These are phyloP conservation scores for Fusarium multiceps DNA, from an alignment of 2,329 filamentous ascomycete species.

Conservation along the genomic window DNA sequence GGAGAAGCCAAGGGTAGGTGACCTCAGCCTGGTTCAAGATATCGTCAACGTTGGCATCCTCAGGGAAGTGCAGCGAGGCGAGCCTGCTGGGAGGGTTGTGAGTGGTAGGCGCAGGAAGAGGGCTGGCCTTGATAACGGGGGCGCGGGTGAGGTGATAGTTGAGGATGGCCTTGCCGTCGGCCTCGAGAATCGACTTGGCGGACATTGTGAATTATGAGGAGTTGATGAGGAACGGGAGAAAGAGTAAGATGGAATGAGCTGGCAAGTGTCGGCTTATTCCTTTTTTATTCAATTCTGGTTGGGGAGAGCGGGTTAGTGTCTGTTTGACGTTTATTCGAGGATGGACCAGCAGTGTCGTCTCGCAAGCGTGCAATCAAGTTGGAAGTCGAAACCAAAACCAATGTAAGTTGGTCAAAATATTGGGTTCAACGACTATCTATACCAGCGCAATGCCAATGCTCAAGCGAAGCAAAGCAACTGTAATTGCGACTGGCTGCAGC, in stretches of 20 bases:
- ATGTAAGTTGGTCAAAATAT: constrained; percentile 21
- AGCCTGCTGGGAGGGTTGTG: constrained; percentile 95
- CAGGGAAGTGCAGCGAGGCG: constrained; percentile 91
- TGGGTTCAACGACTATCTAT: constrained; percentile 22
- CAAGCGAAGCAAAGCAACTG: constrained; percentile 15
- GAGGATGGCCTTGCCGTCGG: constrained; percentile 99
- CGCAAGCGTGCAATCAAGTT: constrained; percentile 29
- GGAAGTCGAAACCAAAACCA: constrained; percentile 20
- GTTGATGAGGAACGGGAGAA: constrained; percentile 37
- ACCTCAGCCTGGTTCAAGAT: constrained; percentile 95
- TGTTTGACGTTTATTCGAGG: constrained; percentile 9
- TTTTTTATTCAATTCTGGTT: constrained; percentile 42
- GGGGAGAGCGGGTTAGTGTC: constrained; percentile 30
- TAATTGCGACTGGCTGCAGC: constrained; percentile 11
- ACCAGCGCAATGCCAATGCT: constrained; percentile 7
- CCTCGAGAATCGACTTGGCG: constrained; percentile 95
- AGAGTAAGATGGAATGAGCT: constrained; percentile 39
- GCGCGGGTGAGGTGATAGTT: constrained; percentile 99
- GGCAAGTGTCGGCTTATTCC: constrained; percentile 45
- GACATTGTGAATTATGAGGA: constrained; percentile 55
- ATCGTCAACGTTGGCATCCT: constrained; percentile 82
- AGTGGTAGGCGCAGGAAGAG: constrained; percentile 82
- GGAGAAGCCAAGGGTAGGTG: constrained; percentile 95
- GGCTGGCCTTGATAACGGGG: constrained; percentile 96
- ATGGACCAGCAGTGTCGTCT: constrained; percentile 23